Base-by-base conservation (phyloP, 2,329 filamentous ascomycete genomes). In the Fusarium guadeloupense region DNA sequence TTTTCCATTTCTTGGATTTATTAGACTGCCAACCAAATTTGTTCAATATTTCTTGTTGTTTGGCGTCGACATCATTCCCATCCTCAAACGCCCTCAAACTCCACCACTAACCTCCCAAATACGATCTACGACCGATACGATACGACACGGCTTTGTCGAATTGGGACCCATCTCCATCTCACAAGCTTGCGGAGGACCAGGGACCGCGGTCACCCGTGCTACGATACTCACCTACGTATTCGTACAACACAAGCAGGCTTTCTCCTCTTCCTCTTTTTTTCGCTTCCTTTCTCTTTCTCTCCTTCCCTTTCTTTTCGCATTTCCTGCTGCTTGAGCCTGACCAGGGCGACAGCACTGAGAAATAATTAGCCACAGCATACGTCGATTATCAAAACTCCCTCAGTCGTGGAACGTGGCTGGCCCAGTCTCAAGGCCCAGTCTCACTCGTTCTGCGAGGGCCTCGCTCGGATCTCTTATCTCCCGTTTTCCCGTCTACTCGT, bases 101-200 rank as follows among this genome's bases (percentile, higher is more conserved):
- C 62, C 62, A 65, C n/a, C n/a, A n/a, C n/a, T n/a, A n/a, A n/a
- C 57, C 34, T 46, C 51, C 44, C 61, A 64, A 65, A 62, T 65
- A 48, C 62, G 62, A 64, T 62, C 57, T 57, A 44, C 57, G 47
- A 46, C 62, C 62, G 62, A 64, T 65, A 65, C 62, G 57, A 64
- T 62, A 64, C 62, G 57, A 65, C 61, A 64, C 43, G 57, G 45
- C 51, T 62, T 45, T 47, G 50, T 62, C 47, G 51, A 30, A 63
- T 49, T 54, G 30, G 51, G 45, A 38, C 20, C 42, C 48, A 45
- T 43, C 46, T 59, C 42, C 60, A 64, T 53, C 60, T 62, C 61
- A 54, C 43, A 65, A 62, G 61, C 61, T 58, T 65, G 61, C 46
- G 61, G 61, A 64, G 61, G 54, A 58, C 39, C 50, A 61, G 61